phyloP scores from a whole-genome alignment of 2,329 filamentous ascomycete species.

The Bimuria novae-zelandiae region DNA sequence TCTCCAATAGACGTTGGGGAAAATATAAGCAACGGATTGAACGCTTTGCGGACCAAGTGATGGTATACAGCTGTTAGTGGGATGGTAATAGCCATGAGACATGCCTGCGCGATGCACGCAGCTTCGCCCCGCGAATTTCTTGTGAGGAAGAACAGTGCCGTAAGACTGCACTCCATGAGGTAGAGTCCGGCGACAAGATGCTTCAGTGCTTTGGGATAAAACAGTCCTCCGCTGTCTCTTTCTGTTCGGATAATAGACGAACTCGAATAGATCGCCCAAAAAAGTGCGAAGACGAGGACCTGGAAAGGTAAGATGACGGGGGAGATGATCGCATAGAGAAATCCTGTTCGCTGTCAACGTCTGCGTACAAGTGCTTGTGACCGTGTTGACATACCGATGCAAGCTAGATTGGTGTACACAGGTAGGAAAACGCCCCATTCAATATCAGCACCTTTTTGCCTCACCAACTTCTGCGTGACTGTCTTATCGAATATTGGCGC shows the following conservation, averaged over 20 bases:
- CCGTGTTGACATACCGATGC: conserved; percentile 13
- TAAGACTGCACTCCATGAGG: conserved; percentile 12
- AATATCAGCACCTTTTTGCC: conserved; percentile 8
- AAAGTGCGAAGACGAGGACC: conserved; percentile 14
- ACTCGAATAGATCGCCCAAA: conserved; percentile 16
- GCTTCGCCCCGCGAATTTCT: conserved; percentile 9
- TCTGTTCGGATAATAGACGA: conserved; percentile 3
- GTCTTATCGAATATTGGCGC: conserved; percentile 13
- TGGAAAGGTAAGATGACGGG: conserved; percentile 17
- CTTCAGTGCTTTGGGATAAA: conserved; percentile 18
- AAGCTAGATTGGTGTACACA: conserved; percentile 21
- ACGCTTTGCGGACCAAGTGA: conserved; percentile 12
- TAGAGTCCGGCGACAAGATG: conserved; percentile 18
- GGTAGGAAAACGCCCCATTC: conserved; percentile 17
- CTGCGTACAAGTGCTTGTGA: background rate
- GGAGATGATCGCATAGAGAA: conserved; percentile 20
- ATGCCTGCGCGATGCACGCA: conserved; percentile 11
- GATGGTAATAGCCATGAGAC: conserved; percentile 7
- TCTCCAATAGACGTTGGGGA: conserved; percentile 2
- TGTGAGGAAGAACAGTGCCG: conserved; percentile 15
- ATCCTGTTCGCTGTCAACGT: conserved; percentile 8
- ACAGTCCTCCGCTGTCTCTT: conserved; percentile 7
- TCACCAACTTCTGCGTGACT: conserved; percentile 11
- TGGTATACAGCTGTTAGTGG: conserved; percentile 15
- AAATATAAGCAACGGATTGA: conserved; percentile 13